Base-by-base conservation (phyloP, 2,329 filamentous ascomycete species). In the Fusarium praegraminearum region DNA sequence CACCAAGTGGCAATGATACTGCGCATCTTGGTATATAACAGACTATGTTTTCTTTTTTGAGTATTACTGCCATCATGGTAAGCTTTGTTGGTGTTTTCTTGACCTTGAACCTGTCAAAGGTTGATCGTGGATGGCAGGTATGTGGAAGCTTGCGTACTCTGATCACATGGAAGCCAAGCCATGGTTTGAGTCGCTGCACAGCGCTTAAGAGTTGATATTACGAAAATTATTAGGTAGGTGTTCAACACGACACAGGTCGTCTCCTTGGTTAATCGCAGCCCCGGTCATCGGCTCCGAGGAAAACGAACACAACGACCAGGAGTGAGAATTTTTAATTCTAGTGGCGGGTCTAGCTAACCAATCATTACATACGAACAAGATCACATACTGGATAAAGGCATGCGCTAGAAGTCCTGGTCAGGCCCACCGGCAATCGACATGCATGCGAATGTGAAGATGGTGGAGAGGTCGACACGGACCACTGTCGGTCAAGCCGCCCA, bases 261-360 rank as follows among this genome's bases (percentile, higher is more conserved):
- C 52, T 33, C 43, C 43, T 57, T 49, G 49, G 4, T 51, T 20
- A 32, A 49, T 65, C 26, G 61, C 28, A 59, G 33, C 46, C 67
- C 67, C 65, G 70, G 72, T 61, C 62, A 71, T 74, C 72, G 72
- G 72, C 70, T 73, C 72, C 63, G 70, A 65, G 53, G 35, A 50
- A 41, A 44, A 57, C 46, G 57, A 66, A 61, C 56, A 28, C 33
- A 36, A 53, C 33, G n/a, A 44, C 54, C 24, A 55, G 46, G 46
- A 67, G 44, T 40, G 58, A 63, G 61, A 73, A 72, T 67, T 74
- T 75, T 75, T 59, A 65, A 54, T 69, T 58, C 63, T 62, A 62
- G 66, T 71, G 62, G 65, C 62, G 70, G 70, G 60, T 57, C 59
- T 20, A 41, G 22, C n/a, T 18, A 15, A 22, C 71, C 68, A 73